Evolutionary conservation across 1,284 basidiomycete genomes (phyloP).

Genomic region (Microbotryum violaceum): DNA sequence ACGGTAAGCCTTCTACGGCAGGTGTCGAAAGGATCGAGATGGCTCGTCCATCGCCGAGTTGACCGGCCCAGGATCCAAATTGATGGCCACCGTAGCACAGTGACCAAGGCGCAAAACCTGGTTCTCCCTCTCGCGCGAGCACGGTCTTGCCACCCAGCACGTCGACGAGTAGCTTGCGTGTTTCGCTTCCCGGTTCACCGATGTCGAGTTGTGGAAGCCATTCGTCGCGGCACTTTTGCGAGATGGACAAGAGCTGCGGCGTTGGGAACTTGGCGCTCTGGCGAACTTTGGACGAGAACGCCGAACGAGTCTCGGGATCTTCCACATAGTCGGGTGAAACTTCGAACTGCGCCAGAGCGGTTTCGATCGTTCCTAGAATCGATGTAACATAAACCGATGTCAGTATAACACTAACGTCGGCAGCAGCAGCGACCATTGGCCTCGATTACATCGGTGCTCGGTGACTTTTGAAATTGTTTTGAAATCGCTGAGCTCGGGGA

Average conservation of each 20-base stretch:
- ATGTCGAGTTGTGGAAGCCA: conserved; percentile 79
- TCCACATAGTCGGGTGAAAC: conserved; percentile 40
- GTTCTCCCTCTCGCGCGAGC: conserved; percentile 49
- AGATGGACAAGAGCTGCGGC: conserved; percentile 57
- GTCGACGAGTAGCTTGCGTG: conserved; percentile 64
- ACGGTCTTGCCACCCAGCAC: conserved; percentile 70
- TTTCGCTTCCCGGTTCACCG: conserved; percentile 61
- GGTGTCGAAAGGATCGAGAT: conserved; percentile 57
- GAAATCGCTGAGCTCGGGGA: conserved; percentile 23
- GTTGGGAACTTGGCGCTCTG: conserved; percentile 31
- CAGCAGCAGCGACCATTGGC: conserved; percentile 42
- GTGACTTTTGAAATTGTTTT: no score
- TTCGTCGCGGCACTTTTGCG: conserved; percentile 59
- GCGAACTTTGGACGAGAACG: conserved; percentile 23
- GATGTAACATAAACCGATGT: no score
- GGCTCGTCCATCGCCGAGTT: conserved; percentile 90
- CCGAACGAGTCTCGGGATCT: conserved; percentile 33
- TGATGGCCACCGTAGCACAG: conserved; percentile 64
- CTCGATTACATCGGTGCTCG: conserved; percentile 44
- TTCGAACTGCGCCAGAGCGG: conserved; percentile 49
- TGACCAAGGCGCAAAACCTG: conserved; percentile 74
- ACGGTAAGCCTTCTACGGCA: not conserved
- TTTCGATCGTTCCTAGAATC: conserved; percentile 33
- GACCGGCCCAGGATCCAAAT: conserved; percentile 91
- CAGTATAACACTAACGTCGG: not conserved